Evolutionary conservation across 805 yeast species (phyloP).

Genomic region (Teunomyces atbi): DNA sequence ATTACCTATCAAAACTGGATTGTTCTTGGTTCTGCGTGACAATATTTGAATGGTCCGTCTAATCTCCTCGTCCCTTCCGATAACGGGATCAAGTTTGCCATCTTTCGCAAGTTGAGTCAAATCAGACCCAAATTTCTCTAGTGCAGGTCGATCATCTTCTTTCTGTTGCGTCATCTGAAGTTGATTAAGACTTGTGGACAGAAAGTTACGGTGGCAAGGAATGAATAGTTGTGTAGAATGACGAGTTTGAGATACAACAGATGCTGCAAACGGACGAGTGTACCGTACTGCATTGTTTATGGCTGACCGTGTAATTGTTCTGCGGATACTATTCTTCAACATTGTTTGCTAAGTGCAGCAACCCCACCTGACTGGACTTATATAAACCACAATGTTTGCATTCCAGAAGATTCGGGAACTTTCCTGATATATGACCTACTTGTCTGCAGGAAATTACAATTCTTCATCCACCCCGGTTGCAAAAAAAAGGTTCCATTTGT

Average conservation of each 20-base stretch:
- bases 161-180: conserved; percentile 43
- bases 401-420: conserved; percentile 11
- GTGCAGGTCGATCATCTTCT: conserved; percentile 62
- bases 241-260: not conserved
- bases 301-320: not conserved
- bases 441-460: not conserved
- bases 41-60: conserved; percentile 88
- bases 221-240: not conserved
- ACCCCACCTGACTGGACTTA: not conserved
- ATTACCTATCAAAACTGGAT: conserved; percentile 91
- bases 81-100: conserved; percentile 94
- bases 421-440: conserved; percentile 11
- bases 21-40: conserved; percentile 90
- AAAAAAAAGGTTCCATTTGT: not conserved
- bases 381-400: not conserved
- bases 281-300: not conserved
- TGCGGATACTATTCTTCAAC: conserved; percentile 1
- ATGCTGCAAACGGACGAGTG: not conserved
- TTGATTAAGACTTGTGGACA: conserved; percentile 16
- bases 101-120: conserved; percentile 81
- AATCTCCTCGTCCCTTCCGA: conserved; percentile 95
- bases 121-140: conserved; percentile 83
- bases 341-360: not conserved
- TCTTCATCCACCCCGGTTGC: not conserved
- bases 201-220: conserved; percentile 15